Base-by-base conservation (phyloP, 2,329 filamentous ascomycete genomes). In the Sporothrix luriei region DNA sequence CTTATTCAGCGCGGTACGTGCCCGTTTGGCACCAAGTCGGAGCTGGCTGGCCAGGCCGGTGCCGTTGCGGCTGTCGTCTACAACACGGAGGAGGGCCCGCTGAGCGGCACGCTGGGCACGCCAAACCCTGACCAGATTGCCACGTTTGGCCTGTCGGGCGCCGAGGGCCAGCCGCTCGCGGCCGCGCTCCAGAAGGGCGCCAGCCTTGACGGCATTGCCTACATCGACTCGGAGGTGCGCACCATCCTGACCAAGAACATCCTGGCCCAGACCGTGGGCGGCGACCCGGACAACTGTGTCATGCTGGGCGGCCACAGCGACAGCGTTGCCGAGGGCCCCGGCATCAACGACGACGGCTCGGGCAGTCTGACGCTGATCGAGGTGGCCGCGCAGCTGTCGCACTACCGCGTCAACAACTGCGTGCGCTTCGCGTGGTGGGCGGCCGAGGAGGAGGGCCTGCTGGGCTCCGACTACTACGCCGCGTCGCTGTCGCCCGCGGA, bases 321-420 rank as follows among this genome's bases (percentile, higher is more conserved):
- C 76, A 86, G 84, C 72, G 88, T 90, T 19, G 76, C 81, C 0
- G 88, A 85, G 66, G 88, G 88, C 0, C 87, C 88, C 0, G 91
- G 91, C 24, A 92, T 93, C 82, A 93, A 93, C 77, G 91, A 93
- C 74, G 90, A 93, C 75, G 91, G 91, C 61, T 89, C 88, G 3
- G 91, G 91, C 69, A 87, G 84, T 46, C 75, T 88, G 68, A 84
- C 86, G 0, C 79, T 90, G 5, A 83, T 90, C 51, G 88, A 90
- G 76, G 81, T 90, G 10, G 88, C 88, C 1, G 84, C 82, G 2
- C 86, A 88, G 73, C 80, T 90, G 69, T 78, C 83, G 29, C 82
- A 83, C 24, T 90, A 85, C 78, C 78, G 78, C 46, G 86, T 89
- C 74, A 85, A 85, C 76, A 90, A 90, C 80, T 88, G 86, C 73